Evolutionary conservation across 2,329 filamentous ascomycete genomes (phyloP).

Genomic region (Cordyceps fumosorosea): DNA sequence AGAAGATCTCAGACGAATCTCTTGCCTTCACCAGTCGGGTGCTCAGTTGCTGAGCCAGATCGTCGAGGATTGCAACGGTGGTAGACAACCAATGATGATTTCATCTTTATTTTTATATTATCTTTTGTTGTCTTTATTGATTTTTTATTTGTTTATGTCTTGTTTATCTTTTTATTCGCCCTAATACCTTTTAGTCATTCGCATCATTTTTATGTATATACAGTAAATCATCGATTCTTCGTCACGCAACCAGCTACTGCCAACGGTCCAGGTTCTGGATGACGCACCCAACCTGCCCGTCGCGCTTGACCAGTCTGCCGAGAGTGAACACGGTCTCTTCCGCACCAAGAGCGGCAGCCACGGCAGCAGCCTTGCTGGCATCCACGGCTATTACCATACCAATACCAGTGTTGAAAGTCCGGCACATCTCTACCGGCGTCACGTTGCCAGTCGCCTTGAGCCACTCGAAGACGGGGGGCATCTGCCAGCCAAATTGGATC

Average conservation of each 20-base stretch:
- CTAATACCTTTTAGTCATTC: no score
- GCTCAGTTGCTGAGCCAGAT: no score
- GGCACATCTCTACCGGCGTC: slow-evolving; percentile 70
- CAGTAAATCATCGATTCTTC: no score
- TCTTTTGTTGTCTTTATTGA: no score
- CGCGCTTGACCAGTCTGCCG: slow-evolving; percentile 60
- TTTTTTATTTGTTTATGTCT: no score
- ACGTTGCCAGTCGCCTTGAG: slow-evolving; percentile 69
- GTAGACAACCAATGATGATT: no score
- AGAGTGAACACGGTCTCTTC: slow-evolving; percentile 75
- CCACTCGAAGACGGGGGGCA: slow-evolving; percentile 81
- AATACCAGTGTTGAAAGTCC: slow-evolving; percentile 90
- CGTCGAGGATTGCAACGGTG: no score
- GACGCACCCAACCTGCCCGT: slow-evolving; percentile 28
- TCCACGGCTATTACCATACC: slow-evolving; percentile 89
- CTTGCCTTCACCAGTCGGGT: no score
- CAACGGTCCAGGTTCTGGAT: slow-evolving; percentile 30
- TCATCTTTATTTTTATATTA: no score
- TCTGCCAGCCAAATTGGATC: slow-evolving; percentile 68
- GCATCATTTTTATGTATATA: no score
- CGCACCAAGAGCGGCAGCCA: slow-evolving; percentile 52
- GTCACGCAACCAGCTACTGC: slow-evolving; percentile 14
- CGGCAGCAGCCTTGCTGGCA: slow-evolving; percentile 53
- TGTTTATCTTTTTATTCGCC: no score
- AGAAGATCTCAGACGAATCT: no score